Percentiles rank a stretch among this genome's conserved stretches.
These are phyloP conservation scores for Agaricus subrufescens DNA, from an alignment of 768 basidiomycete genomes.

Conservation along the genomic window DNA sequence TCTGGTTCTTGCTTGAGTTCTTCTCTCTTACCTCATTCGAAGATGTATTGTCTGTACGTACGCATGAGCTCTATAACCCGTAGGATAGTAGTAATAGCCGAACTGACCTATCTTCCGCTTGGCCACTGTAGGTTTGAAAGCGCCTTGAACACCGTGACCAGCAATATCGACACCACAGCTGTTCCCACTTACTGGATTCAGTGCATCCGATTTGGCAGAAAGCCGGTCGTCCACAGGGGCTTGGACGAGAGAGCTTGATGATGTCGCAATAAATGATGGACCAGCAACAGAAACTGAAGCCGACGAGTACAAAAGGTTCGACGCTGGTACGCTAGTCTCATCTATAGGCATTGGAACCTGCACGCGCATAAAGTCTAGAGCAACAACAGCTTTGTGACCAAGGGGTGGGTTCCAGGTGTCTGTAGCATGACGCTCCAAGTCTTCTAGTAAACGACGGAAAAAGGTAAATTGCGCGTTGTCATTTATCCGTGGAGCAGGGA, in stretches of 20 bases:
- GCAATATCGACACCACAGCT: not conserved
- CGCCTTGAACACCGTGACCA: not conserved
- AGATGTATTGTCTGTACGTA: not conserved
- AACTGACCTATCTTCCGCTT: conserved; percentile 4
- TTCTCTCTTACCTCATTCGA: not conserved
- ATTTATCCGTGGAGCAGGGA: conserved; percentile 40
- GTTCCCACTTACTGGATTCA: not conserved
- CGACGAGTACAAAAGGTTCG: not conserved
- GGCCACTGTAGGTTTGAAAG: not conserved
- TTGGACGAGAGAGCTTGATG: not conserved
- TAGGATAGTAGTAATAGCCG: not conserved
- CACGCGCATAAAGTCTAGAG: conserved; percentile 54
- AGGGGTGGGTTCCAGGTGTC: conserved; percentile 44
- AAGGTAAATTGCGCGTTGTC: conserved; percentile 22
- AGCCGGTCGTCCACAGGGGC: not conserved
- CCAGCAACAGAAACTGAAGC: not conserved
- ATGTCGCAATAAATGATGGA: not conserved
- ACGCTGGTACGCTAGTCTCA: not conserved
- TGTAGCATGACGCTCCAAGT: conserved; percentile 62
- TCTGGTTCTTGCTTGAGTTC: not conserved
- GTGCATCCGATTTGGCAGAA: not conserved
- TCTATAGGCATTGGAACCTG: conserved; percentile 26
- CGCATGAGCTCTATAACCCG: not conserved
- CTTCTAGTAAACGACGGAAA: conserved; percentile 44
- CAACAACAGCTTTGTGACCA: conserved; percentile 40